Base-by-base conservation (phyloP, 225 moss, liverwort and hornwort genomes). In the Neckera pumila region DNA sequence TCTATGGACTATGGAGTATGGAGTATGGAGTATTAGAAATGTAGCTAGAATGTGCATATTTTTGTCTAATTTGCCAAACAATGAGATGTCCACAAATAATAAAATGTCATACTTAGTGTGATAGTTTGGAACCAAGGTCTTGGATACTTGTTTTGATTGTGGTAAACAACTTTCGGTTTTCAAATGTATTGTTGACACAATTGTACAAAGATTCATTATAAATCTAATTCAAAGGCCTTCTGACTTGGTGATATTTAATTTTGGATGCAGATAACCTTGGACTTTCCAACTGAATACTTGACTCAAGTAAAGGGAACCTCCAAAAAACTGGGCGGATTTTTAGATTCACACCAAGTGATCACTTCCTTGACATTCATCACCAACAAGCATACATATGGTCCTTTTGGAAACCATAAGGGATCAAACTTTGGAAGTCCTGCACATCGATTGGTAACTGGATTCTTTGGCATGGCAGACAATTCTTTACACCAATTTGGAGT, bases 41-140 rank as follows among this genome's bases (percentile, higher is more conserved):
- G 7, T 18, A 30, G n/a, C n/a, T n/a, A n/a, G 30, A 74, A 11
- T 6, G 1, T 72, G 6, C 0, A 43, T 28, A 45, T 7, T 1
- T 30, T 0, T 28, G 0, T 17, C 3, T 6, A 17, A 0, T 30
- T 30, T 73, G 5, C 2, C 1, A 30, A 30, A 17, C 0, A 74
- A 7, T 30, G 30, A 31, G 0, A 31, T 74, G 11, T 31, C 1
- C 0, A 11, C 1, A 74, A 47, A 19, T 73, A 47, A 11, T 2
- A 4, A 17, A 18, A 4, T 19, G 0, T 12, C 9, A 19, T 18
- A 7, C 0, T 23, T 11, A 11, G 6, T 11, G 0, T 30, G 1
- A 47, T 18, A 43, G 4, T 47, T 31, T 74, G 0, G 17, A 31
- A 4, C 2, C 28, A 28, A 47, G 2, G 47, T 11, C 9, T 47